These are phyloP conservation scores for Mucuna pruriens DNA, from an alignment of 306 rosid species.

Conservation along the genomic window DNA sequence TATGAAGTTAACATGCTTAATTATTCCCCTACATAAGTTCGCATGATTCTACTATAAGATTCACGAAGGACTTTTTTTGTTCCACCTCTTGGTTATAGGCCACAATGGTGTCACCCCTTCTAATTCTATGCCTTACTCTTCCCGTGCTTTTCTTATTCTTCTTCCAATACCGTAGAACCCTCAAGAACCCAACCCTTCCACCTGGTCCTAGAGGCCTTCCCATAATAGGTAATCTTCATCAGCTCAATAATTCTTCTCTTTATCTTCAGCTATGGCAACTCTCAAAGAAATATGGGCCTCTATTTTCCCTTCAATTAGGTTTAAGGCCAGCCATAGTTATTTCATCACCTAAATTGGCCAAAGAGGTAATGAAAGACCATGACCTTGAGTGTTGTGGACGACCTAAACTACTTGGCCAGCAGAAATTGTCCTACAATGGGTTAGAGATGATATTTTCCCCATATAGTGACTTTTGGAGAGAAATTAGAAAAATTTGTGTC, in stretches of 20 bases:
- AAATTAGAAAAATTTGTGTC: conserved; percentile 39
- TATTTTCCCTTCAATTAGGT: conserved; percentile 50
- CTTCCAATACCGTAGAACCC: neutral
- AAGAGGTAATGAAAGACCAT: conserved; percentile 18
- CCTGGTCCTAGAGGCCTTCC: conserved; percentile 60
- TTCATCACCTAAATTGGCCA: conserved; percentile 17
- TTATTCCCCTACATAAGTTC: too few relatives aligned
- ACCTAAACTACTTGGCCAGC: conserved; percentile 2
- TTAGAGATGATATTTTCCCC: conserved; percentile 43
- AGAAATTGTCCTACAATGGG: conserved; percentile 43
- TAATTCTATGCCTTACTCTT: neutral
- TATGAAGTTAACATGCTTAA: too few relatives aligned
- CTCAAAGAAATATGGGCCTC: conserved; percentile 40
- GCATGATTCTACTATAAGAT: neutral
- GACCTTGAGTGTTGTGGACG: conserved; percentile 33
- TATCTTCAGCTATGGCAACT: conserved; percentile 31
- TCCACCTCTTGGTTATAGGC: neutral
- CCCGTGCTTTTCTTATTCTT: neutral
- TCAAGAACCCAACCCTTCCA: neutral
- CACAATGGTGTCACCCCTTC: neutral
- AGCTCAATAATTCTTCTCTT: conserved; percentile 11
- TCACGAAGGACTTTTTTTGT: neutral
- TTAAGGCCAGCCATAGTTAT: conserved; percentile 16
- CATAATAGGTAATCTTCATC: conserved; percentile 54
- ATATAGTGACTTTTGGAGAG: conserved; percentile 48